phyloP scores from a whole-genome alignment of 1,284 basidiomycete species.

The Apiotrichum mycotoxinovorans region DNA sequence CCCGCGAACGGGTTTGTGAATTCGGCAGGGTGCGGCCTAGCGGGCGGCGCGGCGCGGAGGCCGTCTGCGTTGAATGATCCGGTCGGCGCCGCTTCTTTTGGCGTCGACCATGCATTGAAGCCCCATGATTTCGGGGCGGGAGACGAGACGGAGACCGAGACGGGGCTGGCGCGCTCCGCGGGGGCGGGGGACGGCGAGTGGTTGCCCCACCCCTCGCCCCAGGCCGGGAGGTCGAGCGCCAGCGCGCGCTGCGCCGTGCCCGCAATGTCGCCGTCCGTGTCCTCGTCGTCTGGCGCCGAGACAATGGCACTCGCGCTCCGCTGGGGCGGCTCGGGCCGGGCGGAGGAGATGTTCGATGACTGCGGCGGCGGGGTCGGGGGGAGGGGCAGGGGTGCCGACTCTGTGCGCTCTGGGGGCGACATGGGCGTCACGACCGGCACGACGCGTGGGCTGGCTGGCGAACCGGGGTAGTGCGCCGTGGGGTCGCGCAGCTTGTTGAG shows the following conservation, averaged over 20 bases:
- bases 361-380: conserved; percentile 5
- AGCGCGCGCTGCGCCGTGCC: conserved; percentile 15
- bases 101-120: conserved; percentile 37
- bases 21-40: conserved; percentile 43
- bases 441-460: not conserved
- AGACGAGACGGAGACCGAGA: not conserved
- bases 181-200: not conserved
- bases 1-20: conserved; percentile 19
- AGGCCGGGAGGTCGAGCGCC: conserved; percentile 15
- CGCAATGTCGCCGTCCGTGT: conserved; percentile 35
- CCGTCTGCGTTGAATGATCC: conserved; percentile 15
- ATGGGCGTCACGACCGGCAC: not conserved
- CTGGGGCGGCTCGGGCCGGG: not conserved
- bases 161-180: not conserved
- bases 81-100: not conserved
- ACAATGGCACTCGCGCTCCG: conserved; percentile 1
- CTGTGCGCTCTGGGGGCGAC: conserved; percentile 20
- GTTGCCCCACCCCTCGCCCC: not conserved
- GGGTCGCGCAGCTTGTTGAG: conserved; percentile 32
- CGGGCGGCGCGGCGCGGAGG: conserved; percentile 37
- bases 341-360: not conserved
- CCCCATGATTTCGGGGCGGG: conserved; percentile 15
- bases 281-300: conserved; percentile 1
- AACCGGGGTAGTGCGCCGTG: not conserved
- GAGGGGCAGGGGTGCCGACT: conserved; percentile 25